phyloP scores from a whole-genome alignment of 257 asterid genomes.

The Penstemon barbatus region DNA sequence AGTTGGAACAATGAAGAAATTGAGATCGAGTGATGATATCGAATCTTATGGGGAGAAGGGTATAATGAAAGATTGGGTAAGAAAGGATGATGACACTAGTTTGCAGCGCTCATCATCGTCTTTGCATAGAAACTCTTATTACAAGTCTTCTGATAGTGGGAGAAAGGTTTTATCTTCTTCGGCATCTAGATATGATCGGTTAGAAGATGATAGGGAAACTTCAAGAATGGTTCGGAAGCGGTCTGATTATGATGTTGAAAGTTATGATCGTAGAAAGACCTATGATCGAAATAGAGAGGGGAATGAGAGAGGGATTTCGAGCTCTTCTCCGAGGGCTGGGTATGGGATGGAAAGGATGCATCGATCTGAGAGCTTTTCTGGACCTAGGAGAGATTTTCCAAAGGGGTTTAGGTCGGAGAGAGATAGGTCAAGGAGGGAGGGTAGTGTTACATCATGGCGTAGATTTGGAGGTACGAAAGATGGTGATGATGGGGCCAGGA shows the following conservation, averaged over 20 bases:
- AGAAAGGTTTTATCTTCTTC: conserved; percentile 73
- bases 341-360: conserved; percentile 69
- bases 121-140: conserved; percentile 58
- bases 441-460: conserved; percentile 85
- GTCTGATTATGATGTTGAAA: conserved; percentile 64
- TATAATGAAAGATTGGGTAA: conserved; percentile 74
- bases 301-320: conserved; percentile 62
- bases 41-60: conserved; percentile 75
- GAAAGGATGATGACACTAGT: conserved; percentile 66
- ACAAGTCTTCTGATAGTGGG: conserved; percentile 74
- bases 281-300: conserved; percentile 67
- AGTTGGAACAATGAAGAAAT: conserved; percentile 62
- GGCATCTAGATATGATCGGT: conserved; percentile 66
- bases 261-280: conserved; percentile 71
- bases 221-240: conserved; percentile 67
- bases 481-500: conserved; percentile 63
- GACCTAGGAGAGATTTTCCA: conserved; percentile 83
- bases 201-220: conserved; percentile 79
- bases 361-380: conserved; percentile 86
- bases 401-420: conserved; percentile 96
- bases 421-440: conserved; percentile 84
- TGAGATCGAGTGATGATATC: conserved; percentile 88
- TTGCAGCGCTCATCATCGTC: conserved; percentile 73
- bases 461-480: conserved; percentile 76
- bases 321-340: conserved; percentile 72